These are phyloP conservation scores for Cylindrodendrum hubeiense DNA, from an alignment of 2,329 filamentous ascomycete species.

Conservation along the genomic window DNA sequence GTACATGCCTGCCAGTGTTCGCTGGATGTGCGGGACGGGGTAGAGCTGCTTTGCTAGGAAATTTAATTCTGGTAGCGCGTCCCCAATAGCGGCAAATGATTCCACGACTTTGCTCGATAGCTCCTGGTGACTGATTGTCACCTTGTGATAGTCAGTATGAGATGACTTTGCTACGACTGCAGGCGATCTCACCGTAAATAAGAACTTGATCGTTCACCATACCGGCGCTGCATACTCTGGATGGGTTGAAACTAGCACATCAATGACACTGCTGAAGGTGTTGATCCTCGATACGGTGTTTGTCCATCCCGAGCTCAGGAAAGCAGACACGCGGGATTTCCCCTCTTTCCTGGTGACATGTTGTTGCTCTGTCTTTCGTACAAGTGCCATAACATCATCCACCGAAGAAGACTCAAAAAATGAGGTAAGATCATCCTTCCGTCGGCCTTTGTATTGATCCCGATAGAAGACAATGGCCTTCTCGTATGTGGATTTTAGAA, in stretches of 20 bases:
- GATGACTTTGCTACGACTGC: too few relatives aligned
- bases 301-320: conserved; percentile 5
- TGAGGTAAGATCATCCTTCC: not conserved
- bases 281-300: conserved; percentile 13
- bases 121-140: conserved; percentile 23
- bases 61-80: conserved; percentile 19
- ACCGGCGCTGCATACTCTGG: conserved; percentile 23
- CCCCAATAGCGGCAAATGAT: conserved; percentile 9
- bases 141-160: not conserved
- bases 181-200: conserved; percentile 17
- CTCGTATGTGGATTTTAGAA: conserved; percentile 19
- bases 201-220: conserved; percentile 26
- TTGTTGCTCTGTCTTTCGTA: not conserved
- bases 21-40: conserved; percentile 22
- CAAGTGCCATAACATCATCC: conserved; percentile 3
- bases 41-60: conserved; percentile 27
- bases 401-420: conserved; percentile 9
- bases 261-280: conserved; percentile 14
- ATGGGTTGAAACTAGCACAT: conserved; percentile 21
- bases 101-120: conserved; percentile 12
- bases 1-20: conserved; percentile 21
- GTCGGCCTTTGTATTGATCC: conserved; percentile 1
- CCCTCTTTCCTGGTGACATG: not conserved
- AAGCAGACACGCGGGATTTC: conserved; percentile 1
- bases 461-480: conserved; percentile 13